These are phyloP conservation scores for Trichophyton rubrum DNA, from an alignment of 2,329 filamentous ascomycete genomes.

Conservation along the genomic window DNA sequence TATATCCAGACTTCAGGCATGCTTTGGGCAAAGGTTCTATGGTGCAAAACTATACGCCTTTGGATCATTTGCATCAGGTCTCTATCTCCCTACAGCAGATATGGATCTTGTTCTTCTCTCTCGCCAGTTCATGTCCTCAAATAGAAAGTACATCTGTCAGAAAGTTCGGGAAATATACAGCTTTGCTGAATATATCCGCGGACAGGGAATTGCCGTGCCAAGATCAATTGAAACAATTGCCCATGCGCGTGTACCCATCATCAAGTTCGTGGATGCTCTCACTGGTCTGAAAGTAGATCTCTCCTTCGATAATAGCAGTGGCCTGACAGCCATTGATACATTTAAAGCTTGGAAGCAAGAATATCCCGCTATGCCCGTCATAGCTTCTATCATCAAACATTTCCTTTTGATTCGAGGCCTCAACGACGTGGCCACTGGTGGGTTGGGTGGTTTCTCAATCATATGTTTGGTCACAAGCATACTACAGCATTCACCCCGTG, in stretches of 20 bases:
- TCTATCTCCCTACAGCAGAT: slow-evolving; percentile 68
- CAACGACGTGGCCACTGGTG: slow-evolving; percentile 84
- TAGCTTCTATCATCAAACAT: slow-evolving; percentile 86
- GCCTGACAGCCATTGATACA: slow-evolving; percentile 65
- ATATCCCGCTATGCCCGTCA: slow-evolving; percentile 72
- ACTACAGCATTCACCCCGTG: slow-evolving; percentile 64
- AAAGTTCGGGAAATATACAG: slow-evolving; percentile 44
- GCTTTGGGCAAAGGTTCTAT: slow-evolving; percentile 46
- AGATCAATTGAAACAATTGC: slow-evolving; percentile 55
- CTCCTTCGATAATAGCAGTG: slow-evolving; percentile 84
- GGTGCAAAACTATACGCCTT: slow-evolving; percentile 60
- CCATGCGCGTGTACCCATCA: slow-evolving; percentile 71
- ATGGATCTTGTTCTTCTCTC: slow-evolving; percentile 85
- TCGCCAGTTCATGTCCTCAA: slow-evolving; percentile 44
- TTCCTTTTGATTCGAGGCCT: slow-evolving; percentile 77
- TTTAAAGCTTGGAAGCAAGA: slow-evolving; percentile 66
- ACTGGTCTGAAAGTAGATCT: slow-evolving; percentile 81
- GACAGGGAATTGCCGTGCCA: slow-evolving; percentile 44
- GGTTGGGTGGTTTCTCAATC: slow-evolving; percentile 84
- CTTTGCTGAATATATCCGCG: slow-evolving; percentile 49
- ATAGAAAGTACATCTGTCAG: slow-evolving; percentile 39
- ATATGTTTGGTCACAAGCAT: slow-evolving; percentile 89
- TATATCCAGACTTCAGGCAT: slow-evolving; percentile 52
- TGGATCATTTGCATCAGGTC: slow-evolving; percentile 83
- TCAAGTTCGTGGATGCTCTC: slow-evolving; percentile 72